phyloP scores from a whole-genome alignment of 345 rosid genomes.

The Aquilaria sinensis region DNA sequence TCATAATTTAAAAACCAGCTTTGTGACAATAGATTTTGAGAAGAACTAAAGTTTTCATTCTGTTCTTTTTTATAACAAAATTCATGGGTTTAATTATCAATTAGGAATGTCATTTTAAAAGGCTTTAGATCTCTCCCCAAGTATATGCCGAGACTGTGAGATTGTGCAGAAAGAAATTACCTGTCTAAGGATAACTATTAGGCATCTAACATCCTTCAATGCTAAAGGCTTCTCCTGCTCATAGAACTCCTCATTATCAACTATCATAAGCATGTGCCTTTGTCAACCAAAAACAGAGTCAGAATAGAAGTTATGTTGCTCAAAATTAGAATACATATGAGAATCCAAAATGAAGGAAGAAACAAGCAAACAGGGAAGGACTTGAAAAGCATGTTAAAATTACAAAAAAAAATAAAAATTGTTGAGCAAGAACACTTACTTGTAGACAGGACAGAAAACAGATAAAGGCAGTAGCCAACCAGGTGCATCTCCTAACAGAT shows the following conservation, averaged over 20 bases:
- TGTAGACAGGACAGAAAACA: constrained; percentile 96
- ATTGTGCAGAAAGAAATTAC: constrained; percentile 25
- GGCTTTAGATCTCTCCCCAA: no score
- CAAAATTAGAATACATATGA: constrained; percentile 1
- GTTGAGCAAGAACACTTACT: constrained; percentile 45
- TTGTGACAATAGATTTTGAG: no score
- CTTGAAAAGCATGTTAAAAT: constrained; percentile 3
- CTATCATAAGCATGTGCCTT: constrained; percentile 97
- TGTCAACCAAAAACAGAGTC: constrained; percentile 27
- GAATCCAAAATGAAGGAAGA: constrained; percentile 1
- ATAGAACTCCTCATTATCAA: constrained; percentile 95
- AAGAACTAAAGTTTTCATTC: no score
- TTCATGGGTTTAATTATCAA: no score
- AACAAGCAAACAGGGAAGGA: constrained; percentile 9
- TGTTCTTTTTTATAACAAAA: no score
- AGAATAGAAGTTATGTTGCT: background rate
- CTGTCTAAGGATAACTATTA: constrained; percentile 81
- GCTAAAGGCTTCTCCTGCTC: constrained; percentile 91
- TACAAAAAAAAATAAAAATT: background rate
- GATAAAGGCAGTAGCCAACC: constrained; percentile 93
- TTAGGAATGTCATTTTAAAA: no score
- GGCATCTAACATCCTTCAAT: constrained; percentile 64
- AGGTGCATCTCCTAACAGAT: constrained; percentile 76
- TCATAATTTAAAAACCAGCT: no score
- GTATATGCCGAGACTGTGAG: background rate